Percentiles rank a stretch among this genome's conserved stretches.
These are phyloP conservation scores for Diplodia corticola DNA, from an alignment of 2,329 filamentous ascomycete genomes.

Conservation along the genomic window DNA sequence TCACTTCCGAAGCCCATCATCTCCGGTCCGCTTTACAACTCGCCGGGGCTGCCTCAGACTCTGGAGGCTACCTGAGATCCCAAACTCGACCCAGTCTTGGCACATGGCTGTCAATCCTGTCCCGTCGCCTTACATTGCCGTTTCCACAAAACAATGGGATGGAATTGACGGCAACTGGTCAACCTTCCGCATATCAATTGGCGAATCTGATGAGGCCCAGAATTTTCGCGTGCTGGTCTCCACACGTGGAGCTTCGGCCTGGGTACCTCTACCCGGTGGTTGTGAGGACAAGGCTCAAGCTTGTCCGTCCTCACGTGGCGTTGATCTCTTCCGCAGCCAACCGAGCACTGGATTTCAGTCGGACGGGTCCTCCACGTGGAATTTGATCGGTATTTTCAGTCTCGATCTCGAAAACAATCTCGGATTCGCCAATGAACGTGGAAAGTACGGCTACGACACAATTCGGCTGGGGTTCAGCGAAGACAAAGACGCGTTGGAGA, in stretches of 20 bases:
- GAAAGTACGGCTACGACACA: slow-evolving; percentile 35
- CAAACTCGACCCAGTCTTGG: too few relatives aligned
- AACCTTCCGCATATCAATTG: slow-evolving; percentile 42
- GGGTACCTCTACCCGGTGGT: slow-evolving; percentile 36
- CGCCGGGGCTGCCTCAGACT: too few relatives aligned
- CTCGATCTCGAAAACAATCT: not conserved
- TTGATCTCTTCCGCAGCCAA: slow-evolving; percentile 33
- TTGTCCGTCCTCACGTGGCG: slow-evolving; percentile 35
- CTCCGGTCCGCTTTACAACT: too few relatives aligned
- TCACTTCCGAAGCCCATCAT: too few relatives aligned
- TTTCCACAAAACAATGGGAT: slow-evolving; percentile 32
- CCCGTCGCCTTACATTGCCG: not conserved
- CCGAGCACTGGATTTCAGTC: slow-evolving; percentile 36
- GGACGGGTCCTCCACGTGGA: slow-evolving; percentile 33
- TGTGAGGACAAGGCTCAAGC: slow-evolving; percentile 24
- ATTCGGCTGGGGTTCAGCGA: slow-evolving; percentile 32
- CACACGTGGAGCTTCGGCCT: slow-evolving; percentile 33
- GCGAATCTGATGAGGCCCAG: slow-evolving; percentile 41
- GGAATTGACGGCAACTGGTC: slow-evolving; percentile 46
- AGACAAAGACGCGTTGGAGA: slow-evolving; percentile 26
- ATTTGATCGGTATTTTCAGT: slow-evolving; percentile 25
- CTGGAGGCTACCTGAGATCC: too few relatives aligned
- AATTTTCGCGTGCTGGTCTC: slow-evolving; percentile 40
- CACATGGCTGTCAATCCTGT: not conserved
- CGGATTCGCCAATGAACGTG: not conserved